Evolutionary conservation across 257 asterid species (phyloP), one percentile per base, ranked within the genome.

Genomic region (Capsicum chinense): DNA sequence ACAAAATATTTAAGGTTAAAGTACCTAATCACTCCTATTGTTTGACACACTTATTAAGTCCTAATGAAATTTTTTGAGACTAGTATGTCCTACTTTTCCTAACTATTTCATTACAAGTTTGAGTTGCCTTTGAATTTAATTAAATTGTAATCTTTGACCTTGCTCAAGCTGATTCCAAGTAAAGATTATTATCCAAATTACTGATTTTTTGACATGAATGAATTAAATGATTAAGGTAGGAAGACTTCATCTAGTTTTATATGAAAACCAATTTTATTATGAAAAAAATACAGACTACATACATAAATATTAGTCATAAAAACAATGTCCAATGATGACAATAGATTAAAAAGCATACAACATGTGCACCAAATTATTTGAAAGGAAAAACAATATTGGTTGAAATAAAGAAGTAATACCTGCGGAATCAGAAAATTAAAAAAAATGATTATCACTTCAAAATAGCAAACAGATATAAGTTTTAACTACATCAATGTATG

Each of bases 371-470:
- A 69, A 16, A 68, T 68, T 69, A 68, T 37, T 13, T 7, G 0
- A 3, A 37, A 68, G 54, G 78, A 68, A 68, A 37, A 66, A 68
- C 12, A 37, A 68, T 68, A 68, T 68, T 37, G 54, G 52, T 37
- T 68, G 76, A 68, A 68, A 68, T 52, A 69, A 69, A 56, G 19
- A 56, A 69, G 33, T 39, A 39, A 69, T 39, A 69, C 56, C 79
- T 17, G 54, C 42, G 79, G 9, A 39, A 17, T 39, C 79, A 69
- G 33, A 69, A 42, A 16, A 16, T 8, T 39, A 39, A 39, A 3
- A 39, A 67, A 39, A 15, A 68, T 39, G 48, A 8, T 69, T 69
- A 48, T 26, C 17, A 15, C 79, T 69, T 9, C 4, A 42, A 69
- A 69, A 69, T 69, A 69, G 79, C 33, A 69, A 69, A 69, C 15